These are phyloP conservation scores for Tulasnella calospora DNA, from an alignment of 768 basidiomycete genomes.

Conservation along the genomic window DNA sequence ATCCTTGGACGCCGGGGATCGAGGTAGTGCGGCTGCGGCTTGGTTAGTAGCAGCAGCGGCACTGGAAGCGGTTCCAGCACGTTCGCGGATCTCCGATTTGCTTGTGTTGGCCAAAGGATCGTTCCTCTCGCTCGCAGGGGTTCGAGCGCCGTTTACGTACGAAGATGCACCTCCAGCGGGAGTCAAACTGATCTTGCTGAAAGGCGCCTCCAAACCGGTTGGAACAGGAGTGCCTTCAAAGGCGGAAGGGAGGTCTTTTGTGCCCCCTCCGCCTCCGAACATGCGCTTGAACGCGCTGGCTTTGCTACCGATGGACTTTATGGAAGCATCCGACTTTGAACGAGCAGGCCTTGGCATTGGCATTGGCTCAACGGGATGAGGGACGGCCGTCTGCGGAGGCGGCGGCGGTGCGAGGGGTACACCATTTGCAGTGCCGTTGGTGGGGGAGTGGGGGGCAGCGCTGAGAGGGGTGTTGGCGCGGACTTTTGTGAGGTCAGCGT, in stretches of 20 bases:
- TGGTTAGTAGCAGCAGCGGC: not conserved
- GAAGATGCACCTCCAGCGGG: not conserved
- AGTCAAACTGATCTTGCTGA: slow-evolving; percentile 9
- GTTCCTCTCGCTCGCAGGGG: slow-evolving; percentile 12
- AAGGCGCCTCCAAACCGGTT: not conserved
- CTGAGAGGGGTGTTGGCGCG: slow-evolving; percentile 24
- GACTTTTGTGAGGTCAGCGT: slow-evolving; percentile 22
- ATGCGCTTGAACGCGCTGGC: slow-evolving; percentile 26
- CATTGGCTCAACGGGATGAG: slow-evolving; percentile 17
- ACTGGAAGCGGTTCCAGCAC: not conserved
- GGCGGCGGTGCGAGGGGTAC: slow-evolving; percentile 14
- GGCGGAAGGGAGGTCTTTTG: not conserved
- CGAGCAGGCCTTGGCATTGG: slow-evolving; percentile 17
- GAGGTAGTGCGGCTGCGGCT: slow-evolving; percentile 14
- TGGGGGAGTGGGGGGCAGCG: not conserved
- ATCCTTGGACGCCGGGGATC: slow-evolving; percentile 13
- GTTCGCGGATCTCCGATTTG: slow-evolving; percentile 3
- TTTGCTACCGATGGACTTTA: slow-evolving; percentile 11
- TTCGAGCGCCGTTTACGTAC: slow-evolving; percentile 11
- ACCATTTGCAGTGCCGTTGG: not conserved
- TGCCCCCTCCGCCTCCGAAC: slow-evolving; percentile 21
- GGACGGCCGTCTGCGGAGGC: not conserved
- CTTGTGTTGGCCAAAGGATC: not conserved
- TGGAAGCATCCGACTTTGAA: slow-evolving; percentile 23
- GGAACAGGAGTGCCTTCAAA: slow-evolving; percentile 3